Percentiles rank a stretch among this genome's conserved stretches.
Conservation (phyloP, 163 green algal genomes). For the Scenedesmus sp. region DNA sequence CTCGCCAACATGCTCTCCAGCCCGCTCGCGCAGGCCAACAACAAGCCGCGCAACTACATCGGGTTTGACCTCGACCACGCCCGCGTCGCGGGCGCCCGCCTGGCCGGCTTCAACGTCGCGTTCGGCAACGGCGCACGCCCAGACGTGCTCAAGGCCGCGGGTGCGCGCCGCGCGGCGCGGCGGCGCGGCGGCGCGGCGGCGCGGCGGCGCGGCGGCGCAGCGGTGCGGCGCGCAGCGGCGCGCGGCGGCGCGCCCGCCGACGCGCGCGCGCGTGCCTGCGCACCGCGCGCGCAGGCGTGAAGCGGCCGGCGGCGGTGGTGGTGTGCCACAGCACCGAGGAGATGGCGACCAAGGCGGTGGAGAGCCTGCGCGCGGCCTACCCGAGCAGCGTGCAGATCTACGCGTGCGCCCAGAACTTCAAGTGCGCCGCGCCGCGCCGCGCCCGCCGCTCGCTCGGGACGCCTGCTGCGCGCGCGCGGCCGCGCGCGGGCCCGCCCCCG, state of each 20-base stretch:
- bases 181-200: too few relatives aligned
- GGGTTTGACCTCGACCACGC: conserved; percentile 74
- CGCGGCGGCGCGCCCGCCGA: background rate
- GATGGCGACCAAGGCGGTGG: conserved; percentile 56
- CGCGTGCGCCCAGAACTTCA: conserved; percentile 69
- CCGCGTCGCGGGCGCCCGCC: conserved; percentile 61
- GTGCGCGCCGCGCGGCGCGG: background rate
- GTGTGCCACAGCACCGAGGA: conserved; percentile 67
- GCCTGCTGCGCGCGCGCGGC: too few relatives aligned
- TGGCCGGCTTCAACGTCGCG: conserved; percentile 69
- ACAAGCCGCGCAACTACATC: conserved; percentile 62
- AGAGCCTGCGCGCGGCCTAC: conserved; percentile 59
- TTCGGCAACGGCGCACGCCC: conserved; percentile 63
- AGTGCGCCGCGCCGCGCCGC: conserved; percentile 36
- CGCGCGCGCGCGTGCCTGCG: background rate
- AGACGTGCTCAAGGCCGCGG: conserved; percentile 73
- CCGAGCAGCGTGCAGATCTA: conserved; percentile 74
- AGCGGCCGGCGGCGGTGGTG: conserved; percentile 61
- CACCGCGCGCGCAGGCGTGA: conserved; percentile 56
- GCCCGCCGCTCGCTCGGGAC: too few relatives aligned
- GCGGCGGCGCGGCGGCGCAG: too few relatives aligned
- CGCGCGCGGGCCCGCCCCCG: too few relatives aligned
- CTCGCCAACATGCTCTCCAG: conserved; percentile 80
- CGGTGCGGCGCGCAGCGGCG: background rate
- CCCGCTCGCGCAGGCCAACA: conserved; percentile 12